Base-by-base conservation (phyloP, 306 rosid species). In the Gleditsia sinensis region DNA sequence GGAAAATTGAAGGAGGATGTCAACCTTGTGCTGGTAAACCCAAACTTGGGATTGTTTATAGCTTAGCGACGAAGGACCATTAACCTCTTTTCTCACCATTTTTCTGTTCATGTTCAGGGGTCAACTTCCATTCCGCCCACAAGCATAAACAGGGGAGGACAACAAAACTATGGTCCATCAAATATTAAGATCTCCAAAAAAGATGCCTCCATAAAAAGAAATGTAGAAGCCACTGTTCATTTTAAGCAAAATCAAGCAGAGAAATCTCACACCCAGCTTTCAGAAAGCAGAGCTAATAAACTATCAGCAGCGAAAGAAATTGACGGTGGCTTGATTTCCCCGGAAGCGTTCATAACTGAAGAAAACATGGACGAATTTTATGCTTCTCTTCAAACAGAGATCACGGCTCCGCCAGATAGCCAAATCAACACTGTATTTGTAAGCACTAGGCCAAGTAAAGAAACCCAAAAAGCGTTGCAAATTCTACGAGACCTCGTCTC, bases 341-440 rank as follows among this genome's bases (percentile, higher is more conserved):
- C n/a, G n/a, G n/a, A n/a, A n/a, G n/a, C n/a, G n/a, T 9, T 42
- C 43, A 5, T 65, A 24, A 49, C 24, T 49, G 65, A 77, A 46
- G 76, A 59, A 10, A 60, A 69, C 0, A 79, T 72, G 75, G 78
- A 79, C 45, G 60, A 53, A 65, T 72, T 79, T 65, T 79, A 79
- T 46, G 75, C 69, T 46, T 55, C 64, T 25, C 37, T 71, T 54
- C 68, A 78, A 71, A 61, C 82, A 54, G 78, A 64, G 45, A 40
- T 2, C 12, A 3, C 19, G 63, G 33, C 32, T 51, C 27, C 27
- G 5, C 19, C 65, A 51, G 30, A 61, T 4, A 30, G 19, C 34
- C 58, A 24, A 32, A 30, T 0, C 14, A 55, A 43, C 69, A 55
- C 10, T 9, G 61, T 16, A 42, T 64, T 55, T 23, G 9, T 56